phyloP scores from a whole-genome alignment of 2,329 filamentous ascomycete genomes.

The Aspergillus jensenii region DNA sequence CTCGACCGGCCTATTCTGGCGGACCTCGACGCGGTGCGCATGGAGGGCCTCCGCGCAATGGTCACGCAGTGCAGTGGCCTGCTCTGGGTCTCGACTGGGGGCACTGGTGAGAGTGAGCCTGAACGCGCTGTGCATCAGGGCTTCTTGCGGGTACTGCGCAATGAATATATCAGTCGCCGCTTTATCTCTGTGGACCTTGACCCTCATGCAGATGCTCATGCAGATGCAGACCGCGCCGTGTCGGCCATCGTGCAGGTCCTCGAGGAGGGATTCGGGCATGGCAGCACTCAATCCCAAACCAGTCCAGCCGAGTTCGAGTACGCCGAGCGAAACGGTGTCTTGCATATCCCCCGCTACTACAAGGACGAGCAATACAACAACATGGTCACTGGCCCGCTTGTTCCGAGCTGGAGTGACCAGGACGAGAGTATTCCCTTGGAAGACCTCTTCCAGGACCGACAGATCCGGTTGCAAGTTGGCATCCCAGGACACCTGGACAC shows the following conservation, averaged over 20 bases:
- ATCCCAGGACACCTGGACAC: background rate
- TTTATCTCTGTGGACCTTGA: background rate
- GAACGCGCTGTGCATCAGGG: background rate
- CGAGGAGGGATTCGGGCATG: background rate
- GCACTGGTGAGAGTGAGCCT: background rate
- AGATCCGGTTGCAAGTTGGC: background rate
- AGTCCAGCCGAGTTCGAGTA: background rate
- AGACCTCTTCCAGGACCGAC: background rate
- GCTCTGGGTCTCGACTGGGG: constrained; percentile 8
- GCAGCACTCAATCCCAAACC: background rate
- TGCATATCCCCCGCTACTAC: constrained; percentile 1
- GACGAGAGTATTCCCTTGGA: background rate
- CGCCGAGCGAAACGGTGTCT: background rate
- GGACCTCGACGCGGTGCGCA: background rate
- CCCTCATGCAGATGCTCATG: background rate
- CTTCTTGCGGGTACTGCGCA: constrained; percentile 1
- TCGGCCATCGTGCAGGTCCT: background rate
- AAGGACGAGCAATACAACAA: background rate
- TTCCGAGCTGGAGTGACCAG: background rate
- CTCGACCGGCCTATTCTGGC: background rate
- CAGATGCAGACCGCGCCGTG: background rate
- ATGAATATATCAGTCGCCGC: background rate
- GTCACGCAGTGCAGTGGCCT: background rate
- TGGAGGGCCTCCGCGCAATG: background rate
- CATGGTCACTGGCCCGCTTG: background rate